These are phyloP conservation scores for Puccinia triticina DNA, from an alignment of 1,284 basidiomycete species.

Conservation along the genomic window DNA sequence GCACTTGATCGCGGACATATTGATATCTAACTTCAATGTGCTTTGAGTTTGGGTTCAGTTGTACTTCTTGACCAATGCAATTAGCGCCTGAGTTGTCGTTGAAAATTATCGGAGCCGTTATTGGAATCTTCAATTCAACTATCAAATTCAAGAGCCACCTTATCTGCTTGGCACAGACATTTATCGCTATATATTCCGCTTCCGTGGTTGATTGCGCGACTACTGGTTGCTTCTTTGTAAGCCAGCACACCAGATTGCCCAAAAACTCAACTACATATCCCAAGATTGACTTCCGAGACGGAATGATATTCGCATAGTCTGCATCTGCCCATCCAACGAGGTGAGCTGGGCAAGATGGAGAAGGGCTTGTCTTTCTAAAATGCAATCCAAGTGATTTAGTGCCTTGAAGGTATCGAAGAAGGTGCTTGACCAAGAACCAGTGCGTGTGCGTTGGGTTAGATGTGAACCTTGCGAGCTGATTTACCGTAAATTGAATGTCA, in stretches of 20 bases:
- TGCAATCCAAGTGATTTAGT: no score
- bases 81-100: background rate
- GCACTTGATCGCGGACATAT: background rate
- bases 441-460: background rate
- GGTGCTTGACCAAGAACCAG: background rate
- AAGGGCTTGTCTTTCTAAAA: no score
- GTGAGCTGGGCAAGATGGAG: no score
- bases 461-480: background rate
- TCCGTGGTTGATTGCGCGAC: background rate
- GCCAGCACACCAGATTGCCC: background rate
- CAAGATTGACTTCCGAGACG: background rate
- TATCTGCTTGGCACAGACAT: background rate
- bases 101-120: background rate
- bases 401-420: no score
- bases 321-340: no score
- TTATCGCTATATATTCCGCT: background rate
- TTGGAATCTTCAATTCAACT: background rate
- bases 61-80: background rate
- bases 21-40: conserved; percentile 5
- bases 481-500: conserved; percentile 5
- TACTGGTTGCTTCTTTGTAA: background rate
- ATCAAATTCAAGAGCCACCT: background rate
- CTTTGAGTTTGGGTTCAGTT: background rate
- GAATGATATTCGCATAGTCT: background rate
- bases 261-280: background rate